Evolutionary conservation across 2,329 filamentous ascomycete genomes (phyloP), one percentile per base, ranked within the genome.

Genomic region (Gnomoniopsis smithogilvyi): DNA sequence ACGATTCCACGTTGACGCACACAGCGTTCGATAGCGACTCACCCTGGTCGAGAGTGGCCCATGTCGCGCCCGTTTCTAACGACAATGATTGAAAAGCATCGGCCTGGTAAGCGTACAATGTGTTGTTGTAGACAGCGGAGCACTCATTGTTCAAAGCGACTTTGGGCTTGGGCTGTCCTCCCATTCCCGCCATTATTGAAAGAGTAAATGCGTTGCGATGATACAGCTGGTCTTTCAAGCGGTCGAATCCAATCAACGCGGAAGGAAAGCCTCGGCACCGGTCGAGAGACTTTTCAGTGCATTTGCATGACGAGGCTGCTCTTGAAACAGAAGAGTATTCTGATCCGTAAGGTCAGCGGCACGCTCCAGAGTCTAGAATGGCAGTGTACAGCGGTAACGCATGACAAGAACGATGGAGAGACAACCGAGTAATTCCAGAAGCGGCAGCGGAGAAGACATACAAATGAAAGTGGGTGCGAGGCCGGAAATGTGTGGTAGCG

Each of bases 101-200:
- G 10, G 85, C 75, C 6, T 91, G 91, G 72, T 91, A 96, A 49
- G 90, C 87, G 76, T 96, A 98, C 55, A 98, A 84, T 14, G 87
- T 92, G 72, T 92, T 87, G 70, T 92, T 80, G 77, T 91, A 80
- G 62, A 97, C 82, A 68, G 89, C 85, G 59, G 92, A 92, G 75
- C 94, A 98, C 68, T 91, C 87, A 73, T 88, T 86, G 72, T 86
- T 83, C 71, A 97, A 77, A 63, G 87, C 78, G 69, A 86, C 81
- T 55, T 83, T 77, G 54, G 92, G 92, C 68, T 85, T 76, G 51
- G 92, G 91, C 51, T 62, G 60, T 36, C 57, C 53, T 33, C 30
- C 22, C 50, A 53, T 46, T 12, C 22, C 22, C 19, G 55, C 51
- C 52, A 41, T 50, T 73, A 68, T 47, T 26, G 34, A 38, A 22